Base-by-base conservation (phyloP, 2,329 filamentous ascomycete genomes). In the Cladorrhinum sp. region DNA sequence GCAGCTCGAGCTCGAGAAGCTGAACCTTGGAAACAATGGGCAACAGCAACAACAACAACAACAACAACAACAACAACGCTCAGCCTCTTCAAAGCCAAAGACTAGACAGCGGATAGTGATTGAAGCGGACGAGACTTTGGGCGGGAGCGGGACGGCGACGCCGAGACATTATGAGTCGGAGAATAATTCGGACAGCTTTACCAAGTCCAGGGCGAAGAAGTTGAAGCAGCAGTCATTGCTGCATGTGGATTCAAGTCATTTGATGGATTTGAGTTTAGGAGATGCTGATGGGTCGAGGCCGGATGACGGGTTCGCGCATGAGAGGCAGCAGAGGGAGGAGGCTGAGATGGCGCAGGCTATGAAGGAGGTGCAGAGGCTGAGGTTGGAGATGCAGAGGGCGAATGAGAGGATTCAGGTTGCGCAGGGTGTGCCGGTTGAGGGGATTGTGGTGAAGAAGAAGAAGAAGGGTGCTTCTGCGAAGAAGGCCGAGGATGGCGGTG, bases 301-400 rank as follows among this genome's bases (percentile, higher is more conserved):
- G 16, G 69, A 69, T 36, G 69, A 62, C 8, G 70, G 66, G 0
- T 78, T 83, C 53, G 85, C 90, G 60, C 81, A 86, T 55, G 89
- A 92, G 69, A 80, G 81, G 57, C 84, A 88, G 65, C 84, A 88
- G 71, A 85, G 84, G 16, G 92, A 96, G 70, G 92, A 97, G 62
- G 86, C 85, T 1, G 93, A 97, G 75, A 96, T 97, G 91, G 86
- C 86, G 50, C 86, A 86, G 69, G 95, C 94, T 8, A 86, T 97
- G 80, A 88, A 88, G 73, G 91, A 97, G 73, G 90, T 99, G 2
- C 94, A 98, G 77, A 82, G 87, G 56, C 77, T 96, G 62, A 82
- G 95, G 57, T 79, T 97, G 60, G 91, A 96, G 75, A 96, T 98
- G 92, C 90, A 93, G 75, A 79, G 90, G 60, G 88, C 87, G 39